Evolutionary conservation across 192 early-diverging fungal genomes (phyloP).

Genomic region (Entrophospora sp.): DNA sequence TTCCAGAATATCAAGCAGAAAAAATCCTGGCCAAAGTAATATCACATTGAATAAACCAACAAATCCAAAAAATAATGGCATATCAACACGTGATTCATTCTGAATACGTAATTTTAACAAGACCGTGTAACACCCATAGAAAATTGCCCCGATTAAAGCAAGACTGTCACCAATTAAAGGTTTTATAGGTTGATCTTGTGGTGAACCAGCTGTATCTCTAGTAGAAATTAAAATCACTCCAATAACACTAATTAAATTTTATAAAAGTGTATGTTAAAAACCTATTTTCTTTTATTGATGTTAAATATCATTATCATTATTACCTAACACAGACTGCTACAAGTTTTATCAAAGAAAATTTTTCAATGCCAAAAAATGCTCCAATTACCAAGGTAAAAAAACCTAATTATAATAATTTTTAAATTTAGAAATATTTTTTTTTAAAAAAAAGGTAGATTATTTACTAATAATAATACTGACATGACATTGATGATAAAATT

Average conservation of each 20-base stretch:
- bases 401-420: too few relatives aligned
- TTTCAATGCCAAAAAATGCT: slow-evolving; percentile 49
- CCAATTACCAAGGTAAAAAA: slow-evolving; percentile 69
- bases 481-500: slow-evolving; percentile 66
- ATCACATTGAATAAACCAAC: slow-evolving; percentile 65
- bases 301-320: too few relatives aligned
- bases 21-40: slow-evolving; percentile 59
- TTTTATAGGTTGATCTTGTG: slow-evolving; percentile 22
- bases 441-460: not conserved
- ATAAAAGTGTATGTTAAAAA: too few relatives aligned
- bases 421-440: not conserved
- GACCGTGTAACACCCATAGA: slow-evolving; percentile 72
- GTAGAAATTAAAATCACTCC: slow-evolving; percentile 57
- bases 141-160: slow-evolving; percentile 60
- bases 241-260: slow-evolving; percentile 47
- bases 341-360: slow-evolving; percentile 42
- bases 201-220: slow-evolving; percentile 30
- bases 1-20: slow-evolving; percentile 46
- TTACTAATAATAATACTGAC: slow-evolving; percentile 16
- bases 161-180: slow-evolving; percentile 58
- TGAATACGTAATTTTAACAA: slow-evolving; percentile 62
- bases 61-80: slow-evolving; percentile 71
- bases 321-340: slow-evolving; percentile 50
- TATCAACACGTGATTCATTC: slow-evolving; percentile 58
- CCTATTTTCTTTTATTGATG: too few relatives aligned